Percentiles rank a stretch among this genome's conserved stretches.
Conservation (phyloP, 345 rosid species). For the Dipteronia sinensis region DNA sequence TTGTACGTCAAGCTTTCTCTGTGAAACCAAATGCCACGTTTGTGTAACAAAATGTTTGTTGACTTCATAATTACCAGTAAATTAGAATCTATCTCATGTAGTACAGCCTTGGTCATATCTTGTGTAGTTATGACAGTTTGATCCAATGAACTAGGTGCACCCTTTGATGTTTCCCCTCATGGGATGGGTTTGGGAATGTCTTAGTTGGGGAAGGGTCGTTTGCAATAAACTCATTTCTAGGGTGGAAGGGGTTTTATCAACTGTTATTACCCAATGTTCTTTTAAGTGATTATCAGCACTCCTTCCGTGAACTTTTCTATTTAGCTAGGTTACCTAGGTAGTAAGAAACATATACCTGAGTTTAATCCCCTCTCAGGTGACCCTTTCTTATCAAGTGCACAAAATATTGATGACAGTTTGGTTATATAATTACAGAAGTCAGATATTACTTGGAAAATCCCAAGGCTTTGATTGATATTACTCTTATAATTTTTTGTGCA, state of each 20-base stretch:
- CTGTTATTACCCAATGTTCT: not conserved
- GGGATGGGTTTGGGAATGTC: not conserved
- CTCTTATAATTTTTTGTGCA: not conserved
- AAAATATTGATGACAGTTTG: not conserved
- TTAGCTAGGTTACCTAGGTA: not conserved
- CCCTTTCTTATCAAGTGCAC: not conserved
- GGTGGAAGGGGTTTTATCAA: no score
- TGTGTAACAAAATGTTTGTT: not conserved
- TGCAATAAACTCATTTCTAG: no score
- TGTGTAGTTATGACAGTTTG: not conserved
- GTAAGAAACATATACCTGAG: not conserved
- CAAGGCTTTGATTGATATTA: not conserved
- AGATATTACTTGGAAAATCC: not conserved
- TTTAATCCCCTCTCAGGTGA: not conserved
- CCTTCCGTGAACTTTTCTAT: not conserved
- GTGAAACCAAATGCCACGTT: not conserved
- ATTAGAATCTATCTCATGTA: not conserved
- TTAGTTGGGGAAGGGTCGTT: not conserved
- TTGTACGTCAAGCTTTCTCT: conserved; percentile 52
- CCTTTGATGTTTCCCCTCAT: not conserved
- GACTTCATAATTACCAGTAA: not conserved
- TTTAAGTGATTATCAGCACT: not conserved
- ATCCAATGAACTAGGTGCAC: not conserved
- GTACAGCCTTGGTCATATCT: not conserved
- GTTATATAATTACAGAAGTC: not conserved